These are phyloP conservation scores for Kokia cookei DNA, from an alignment of 441 rosid species.

Conservation along the genomic window DNA sequence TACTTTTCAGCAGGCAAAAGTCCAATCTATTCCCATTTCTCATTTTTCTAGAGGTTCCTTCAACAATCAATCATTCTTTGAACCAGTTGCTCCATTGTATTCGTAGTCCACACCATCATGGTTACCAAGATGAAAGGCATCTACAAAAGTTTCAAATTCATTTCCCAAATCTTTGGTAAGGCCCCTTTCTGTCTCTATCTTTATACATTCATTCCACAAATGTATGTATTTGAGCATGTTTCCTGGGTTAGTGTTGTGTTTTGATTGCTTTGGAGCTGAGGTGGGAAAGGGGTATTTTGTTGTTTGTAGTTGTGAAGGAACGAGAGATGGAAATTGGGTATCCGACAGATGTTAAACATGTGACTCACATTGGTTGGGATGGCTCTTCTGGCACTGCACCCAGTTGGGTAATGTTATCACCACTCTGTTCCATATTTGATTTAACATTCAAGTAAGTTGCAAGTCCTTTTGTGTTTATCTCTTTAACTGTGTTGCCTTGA, in stretches of 20 bases:
- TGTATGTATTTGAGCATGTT: slow-evolving; percentile 2
- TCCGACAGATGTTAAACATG: slow-evolving; percentile 71
- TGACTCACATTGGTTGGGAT: slow-evolving; percentile 68
- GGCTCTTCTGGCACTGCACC: slow-evolving; percentile 55
- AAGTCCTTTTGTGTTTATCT: not conserved
- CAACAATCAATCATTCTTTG: slow-evolving; percentile 3
- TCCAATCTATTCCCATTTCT: slow-evolving; percentile 3
- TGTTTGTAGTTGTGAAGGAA: slow-evolving; percentile 44
- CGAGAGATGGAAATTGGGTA: slow-evolving; percentile 64
- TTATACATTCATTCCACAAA: not conserved
- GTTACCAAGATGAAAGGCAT: slow-evolving; percentile 78
- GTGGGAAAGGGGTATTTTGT: slow-evolving; percentile 6
- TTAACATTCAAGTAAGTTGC: not conserved
- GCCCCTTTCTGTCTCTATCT: not conserved
- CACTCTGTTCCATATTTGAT: not conserved
- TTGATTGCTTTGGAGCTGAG: slow-evolving; percentile 8
- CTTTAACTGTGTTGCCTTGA: slow-evolving; percentile 5
- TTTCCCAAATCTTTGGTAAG: slow-evolving; percentile 85
- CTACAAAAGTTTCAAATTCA: slow-evolving; percentile 79
- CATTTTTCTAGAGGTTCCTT: slow-evolving; percentile 4
- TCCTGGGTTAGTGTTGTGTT: not conserved
- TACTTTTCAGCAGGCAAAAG: slow-evolving; percentile 23
- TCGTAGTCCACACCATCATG: slow-evolving; percentile 33
- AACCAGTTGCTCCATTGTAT: slow-evolving; percentile 1
- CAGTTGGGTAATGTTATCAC: slow-evolving; percentile 38